phyloP scores from a whole-genome alignment of 805 yeast species.

The Wickerhamiella sorbophila region DNA sequence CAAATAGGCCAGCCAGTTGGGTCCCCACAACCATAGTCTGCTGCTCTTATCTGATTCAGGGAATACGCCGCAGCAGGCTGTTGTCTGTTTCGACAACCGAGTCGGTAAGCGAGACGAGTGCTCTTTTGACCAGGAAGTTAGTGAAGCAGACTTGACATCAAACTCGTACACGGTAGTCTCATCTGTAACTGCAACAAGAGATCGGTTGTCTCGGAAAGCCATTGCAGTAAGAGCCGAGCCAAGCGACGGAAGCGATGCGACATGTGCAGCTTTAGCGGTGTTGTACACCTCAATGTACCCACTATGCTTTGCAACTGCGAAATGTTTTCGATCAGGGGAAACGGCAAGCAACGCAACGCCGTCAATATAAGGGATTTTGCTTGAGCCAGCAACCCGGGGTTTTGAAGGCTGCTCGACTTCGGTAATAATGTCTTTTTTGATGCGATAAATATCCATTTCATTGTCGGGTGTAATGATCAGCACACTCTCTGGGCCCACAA shows the following conservation, averaged over 20 bases:
- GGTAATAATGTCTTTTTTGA: constrained; percentile 2
- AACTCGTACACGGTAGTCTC: constrained; percentile 69
- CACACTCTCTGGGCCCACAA: constrained; percentile 14
- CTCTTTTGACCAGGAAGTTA: constrained; percentile 65
- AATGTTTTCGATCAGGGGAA: constrained; percentile 30
- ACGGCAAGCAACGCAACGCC: constrained; percentile 41
- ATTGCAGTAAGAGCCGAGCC: constrained; percentile 47
- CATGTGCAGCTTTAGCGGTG: constrained; percentile 21
- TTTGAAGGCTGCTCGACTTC: constrained; percentile 8
- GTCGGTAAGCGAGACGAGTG: constrained; percentile 65
- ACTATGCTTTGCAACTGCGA: constrained; percentile 47
- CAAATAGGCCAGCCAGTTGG: constrained; percentile 64
- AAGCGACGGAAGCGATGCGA: constrained; percentile 39
- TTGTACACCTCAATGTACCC: constrained; percentile 47
- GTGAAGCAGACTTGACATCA: constrained; percentile 25
- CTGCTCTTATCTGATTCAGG: constrained; percentile 28
- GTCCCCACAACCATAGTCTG: constrained; percentile 76
- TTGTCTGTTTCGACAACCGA: constrained; percentile 41
- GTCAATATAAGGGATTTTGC: constrained; percentile 31
- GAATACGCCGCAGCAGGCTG: constrained; percentile 63
- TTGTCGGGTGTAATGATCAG: constrained; percentile 18
- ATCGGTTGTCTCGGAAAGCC: constrained; percentile 36
- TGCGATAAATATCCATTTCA: constrained; percentile 17
- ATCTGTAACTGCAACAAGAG: constrained; percentile 51
- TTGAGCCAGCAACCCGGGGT: neutral